These are phyloP conservation scores for Chaetomium tenue DNA, from an alignment of 495 filamentous ascomycete species.

Conservation along the genomic window DNA sequence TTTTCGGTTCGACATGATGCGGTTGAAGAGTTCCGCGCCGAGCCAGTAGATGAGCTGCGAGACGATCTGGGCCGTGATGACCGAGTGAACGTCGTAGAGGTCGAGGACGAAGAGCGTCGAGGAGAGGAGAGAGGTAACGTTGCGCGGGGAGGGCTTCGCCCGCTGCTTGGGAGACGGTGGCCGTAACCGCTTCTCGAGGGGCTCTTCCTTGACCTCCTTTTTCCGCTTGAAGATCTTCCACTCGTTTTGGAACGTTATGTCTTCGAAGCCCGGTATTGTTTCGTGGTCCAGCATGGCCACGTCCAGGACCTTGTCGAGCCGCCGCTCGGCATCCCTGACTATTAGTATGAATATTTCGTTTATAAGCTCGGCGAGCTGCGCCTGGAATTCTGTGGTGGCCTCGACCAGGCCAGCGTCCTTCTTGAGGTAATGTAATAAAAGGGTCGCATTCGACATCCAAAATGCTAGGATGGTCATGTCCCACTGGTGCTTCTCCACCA, in stretches of 20 bases:
- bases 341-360: constrained; percentile 99
- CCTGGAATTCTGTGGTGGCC: constrained; percentile 85
- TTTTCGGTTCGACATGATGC: constrained; percentile 91
- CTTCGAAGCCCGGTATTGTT: constrained; percentile 95
- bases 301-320: constrained; percentile 95
- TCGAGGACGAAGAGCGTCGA: constrained; percentile 97
- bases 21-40: constrained; percentile 94
- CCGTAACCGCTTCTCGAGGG: constrained; percentile 85
- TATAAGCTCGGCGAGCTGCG: constrained; percentile 89
- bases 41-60: constrained; percentile 97
- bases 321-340: constrained; percentile 92
- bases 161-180: constrained; percentile 93
- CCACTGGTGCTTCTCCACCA: constrained; percentile 93
- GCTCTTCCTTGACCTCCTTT: constrained; percentile 79
- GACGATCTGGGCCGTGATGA: constrained; percentile 88
- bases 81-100: constrained; percentile 96
- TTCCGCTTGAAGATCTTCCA: constrained; percentile 96
- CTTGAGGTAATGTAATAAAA: constrained; percentile 93
- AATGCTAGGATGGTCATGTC: constrained; percentile 99
- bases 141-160: constrained; percentile 87
- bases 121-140: constrained; percentile 94
- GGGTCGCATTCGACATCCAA: constrained; percentile 96
- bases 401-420: constrained; percentile 82
- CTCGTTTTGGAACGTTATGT: constrained; percentile 94
- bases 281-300: constrained; percentile 94